Evolutionary conservation across 1,139 yeast genomes (phyloP).

Genomic region (Entelexis sorbosivorans): DNA sequence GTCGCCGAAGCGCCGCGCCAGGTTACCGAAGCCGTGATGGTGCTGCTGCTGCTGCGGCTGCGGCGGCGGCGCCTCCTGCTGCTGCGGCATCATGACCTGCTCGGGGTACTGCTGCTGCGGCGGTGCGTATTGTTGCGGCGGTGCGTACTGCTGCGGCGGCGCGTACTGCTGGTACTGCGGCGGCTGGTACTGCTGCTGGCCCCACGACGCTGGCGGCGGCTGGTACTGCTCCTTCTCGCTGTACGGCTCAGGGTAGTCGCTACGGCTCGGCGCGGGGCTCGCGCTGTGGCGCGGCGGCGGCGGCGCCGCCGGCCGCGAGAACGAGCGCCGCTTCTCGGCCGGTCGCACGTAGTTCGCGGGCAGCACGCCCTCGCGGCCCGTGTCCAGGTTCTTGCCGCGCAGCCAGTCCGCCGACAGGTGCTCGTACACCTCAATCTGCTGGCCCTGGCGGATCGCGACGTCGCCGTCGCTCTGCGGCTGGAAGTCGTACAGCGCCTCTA

Average conservation of each 20-base stretch:
- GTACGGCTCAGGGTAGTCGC: conserved; percentile 16
- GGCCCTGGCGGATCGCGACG: conserved; percentile 52
- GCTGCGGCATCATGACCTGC: conserved; percentile 25
- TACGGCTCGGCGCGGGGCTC: not conserved
- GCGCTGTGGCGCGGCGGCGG: conserved; percentile 14
- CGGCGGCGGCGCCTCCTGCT: conserved; percentile 27
- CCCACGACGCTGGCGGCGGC: conserved; percentile 15
- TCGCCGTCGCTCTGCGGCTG: conserved; percentile 63
- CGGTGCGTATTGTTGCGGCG: conserved; percentile 27
- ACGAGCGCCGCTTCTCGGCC: conserved; percentile 21
- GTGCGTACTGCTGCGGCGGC: conserved; percentile 28
- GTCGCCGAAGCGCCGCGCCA: conserved; percentile 78
- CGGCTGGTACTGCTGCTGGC: conserved; percentile 26
- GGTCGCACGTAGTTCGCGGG: conserved; percentile 71
- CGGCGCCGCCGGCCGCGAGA: conserved; percentile 20
- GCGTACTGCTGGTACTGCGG: conserved; percentile 30
- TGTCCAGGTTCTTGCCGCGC: conserved; percentile 51
- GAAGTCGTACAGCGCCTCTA: conserved; percentile 64
- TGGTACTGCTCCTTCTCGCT: conserved; percentile 25
- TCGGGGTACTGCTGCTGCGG: conserved; percentile 27
- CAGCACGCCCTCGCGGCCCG: conserved; percentile 63
- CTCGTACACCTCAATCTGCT: conserved; percentile 56
- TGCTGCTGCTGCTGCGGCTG: conserved; percentile 26
- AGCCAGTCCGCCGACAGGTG: conserved; percentile 84
- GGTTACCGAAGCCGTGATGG: conserved; percentile 42